Base-by-base conservation (phyloP, 495 filamentous ascomycete species). In the Aspergillus nidulans region DNA sequence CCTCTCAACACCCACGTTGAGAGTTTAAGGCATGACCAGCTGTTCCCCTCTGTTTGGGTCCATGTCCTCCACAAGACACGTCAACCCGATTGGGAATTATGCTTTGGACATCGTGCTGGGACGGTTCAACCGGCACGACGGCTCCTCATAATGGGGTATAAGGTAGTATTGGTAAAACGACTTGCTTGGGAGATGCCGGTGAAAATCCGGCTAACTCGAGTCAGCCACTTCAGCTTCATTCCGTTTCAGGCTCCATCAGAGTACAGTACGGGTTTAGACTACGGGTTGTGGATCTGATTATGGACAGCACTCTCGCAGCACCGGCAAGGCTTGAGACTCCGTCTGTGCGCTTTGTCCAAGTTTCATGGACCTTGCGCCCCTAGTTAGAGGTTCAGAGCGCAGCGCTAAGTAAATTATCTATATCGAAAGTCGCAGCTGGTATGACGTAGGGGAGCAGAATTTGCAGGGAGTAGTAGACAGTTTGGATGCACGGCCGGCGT, bases 21-120 rank as follows among this genome's bases (percentile, higher is more conserved):
- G 30, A n/a, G n/a, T n/a, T 34, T 34, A 3, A 39, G 18, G 15
- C 36, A 39, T 5, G 36, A 4, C 36, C 36, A 39, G 13, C 15
- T 39, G 36, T 39, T 39, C 8, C n/a, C 8, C 36, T 39, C 13
- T 18, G 36, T 5, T 39, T 39, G 40, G 40, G 24, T 23, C n/a
- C 16, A 23, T 43, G 13, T 18, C n/a, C 36, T 16, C 21, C 21
- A 25, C 21, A 23, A 45, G 21, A 26, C 42, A 45, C 42, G 23
- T 44, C 41, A 53, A 53, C 40, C 40, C 13, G 18, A 44, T 53
- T 53, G 12, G 50, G 50, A 44, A 53, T 53, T 44, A 44, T 41
- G 25, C 50, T 53, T 53, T 53, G 30, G 30, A 6, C 48, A 15
- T 36, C 15, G 7, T 20, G 32, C 12, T 36, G 4, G 26, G 10